These are phyloP conservation scores for Torulaspora pretoriensis DNA, from an alignment of 1,139 yeast species.

Conservation along the genomic window DNA sequence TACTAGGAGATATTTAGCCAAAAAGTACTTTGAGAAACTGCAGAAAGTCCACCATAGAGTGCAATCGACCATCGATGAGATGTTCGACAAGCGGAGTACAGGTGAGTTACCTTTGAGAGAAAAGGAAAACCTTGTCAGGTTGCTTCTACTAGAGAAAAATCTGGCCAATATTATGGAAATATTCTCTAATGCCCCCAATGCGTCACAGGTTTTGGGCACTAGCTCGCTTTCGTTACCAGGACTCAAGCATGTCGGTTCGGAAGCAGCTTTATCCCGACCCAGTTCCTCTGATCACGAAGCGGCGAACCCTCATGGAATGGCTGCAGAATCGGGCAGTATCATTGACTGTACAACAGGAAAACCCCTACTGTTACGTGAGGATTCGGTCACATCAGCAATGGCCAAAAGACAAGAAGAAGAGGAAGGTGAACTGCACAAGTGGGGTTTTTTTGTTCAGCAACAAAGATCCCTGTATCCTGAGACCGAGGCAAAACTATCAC, in stretches of 20 bases:
- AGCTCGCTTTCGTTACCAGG: constrained; percentile 10
- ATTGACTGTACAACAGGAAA: constrained; percentile 68
- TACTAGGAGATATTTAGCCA: constrained; percentile 39
- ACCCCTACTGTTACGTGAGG: constrained; percentile 56
- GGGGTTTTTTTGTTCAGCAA: constrained; percentile 72
- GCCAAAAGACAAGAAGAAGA: constrained; percentile 79
- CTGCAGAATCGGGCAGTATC: constrained; percentile 55
- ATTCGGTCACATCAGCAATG: constrained; percentile 58
- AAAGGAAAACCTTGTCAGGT: constrained; percentile 63
- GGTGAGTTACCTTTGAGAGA: constrained; percentile 60
- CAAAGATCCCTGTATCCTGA: constrained; percentile 44
- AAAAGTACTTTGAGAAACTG: constrained; percentile 51
- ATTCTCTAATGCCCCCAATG: constrained; percentile 36
- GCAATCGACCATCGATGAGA: constrained; percentile 55
- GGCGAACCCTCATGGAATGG: constrained; percentile 60
- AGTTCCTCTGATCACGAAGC: constrained; percentile 16
- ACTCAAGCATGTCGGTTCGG: constrained; percentile 29
- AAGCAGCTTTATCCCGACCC: constrained; percentile 18
- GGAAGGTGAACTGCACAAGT: constrained; percentile 86
- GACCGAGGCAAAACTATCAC: constrained; percentile 16
- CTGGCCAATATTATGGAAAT: constrained; percentile 60
- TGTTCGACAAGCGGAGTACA: constrained; percentile 54
- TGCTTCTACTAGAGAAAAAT: constrained; percentile 61
- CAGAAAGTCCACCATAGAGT: constrained; percentile 52
- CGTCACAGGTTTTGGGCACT: constrained; percentile 16